Conservation (phyloP, 139 green algal species). For the Monoraphidium neglectum region DNA sequence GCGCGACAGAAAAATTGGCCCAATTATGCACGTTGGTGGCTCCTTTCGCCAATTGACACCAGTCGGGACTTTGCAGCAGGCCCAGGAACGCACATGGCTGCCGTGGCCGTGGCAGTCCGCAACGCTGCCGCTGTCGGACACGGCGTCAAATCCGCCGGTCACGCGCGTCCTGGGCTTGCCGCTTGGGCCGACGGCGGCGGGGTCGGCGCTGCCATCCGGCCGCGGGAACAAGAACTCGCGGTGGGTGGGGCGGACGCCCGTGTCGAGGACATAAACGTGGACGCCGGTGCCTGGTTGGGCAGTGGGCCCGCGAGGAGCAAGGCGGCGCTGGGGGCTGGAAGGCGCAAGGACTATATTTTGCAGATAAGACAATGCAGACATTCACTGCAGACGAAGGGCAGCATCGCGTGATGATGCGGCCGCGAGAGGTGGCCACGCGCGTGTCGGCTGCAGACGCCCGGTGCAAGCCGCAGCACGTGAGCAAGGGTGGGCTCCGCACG, state of each 20-base stretch:
- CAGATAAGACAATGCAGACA: not conserved
- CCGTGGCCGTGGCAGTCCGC: constrained; percentile 77
- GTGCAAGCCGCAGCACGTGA: too few species aligned
- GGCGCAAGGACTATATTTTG: not conserved
- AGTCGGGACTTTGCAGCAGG: too few species aligned
- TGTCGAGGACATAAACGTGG: constrained; percentile 79
- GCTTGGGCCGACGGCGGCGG: not conserved
- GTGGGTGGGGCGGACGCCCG: constrained; percentile 58
- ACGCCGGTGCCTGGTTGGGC: constrained; percentile 49
- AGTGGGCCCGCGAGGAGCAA: too few species aligned
- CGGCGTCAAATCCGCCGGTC: constrained; percentile 13
- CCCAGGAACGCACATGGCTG: constrained; percentile 66
- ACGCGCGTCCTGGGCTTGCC: constrained; percentile 13
- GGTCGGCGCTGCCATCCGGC: constrained; percentile 2
- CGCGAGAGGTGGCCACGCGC: not conserved
- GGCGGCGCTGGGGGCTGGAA: too few species aligned
- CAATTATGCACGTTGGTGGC: too few species aligned
- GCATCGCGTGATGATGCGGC: not conserved
- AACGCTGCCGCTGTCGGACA: not conserved
- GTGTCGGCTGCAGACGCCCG: too few species aligned
- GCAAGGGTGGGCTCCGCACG: too few species aligned
- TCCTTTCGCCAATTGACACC: too few species aligned
- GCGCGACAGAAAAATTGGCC: too few species aligned
- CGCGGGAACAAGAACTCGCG: constrained; percentile 39
- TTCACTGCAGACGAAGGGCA: not conserved